Evolutionary conservation across 2,329 filamentous ascomycete species (phyloP), one percentile per base, ranked within the genome.

Genomic region (Plenodomus lindquistii): DNA sequence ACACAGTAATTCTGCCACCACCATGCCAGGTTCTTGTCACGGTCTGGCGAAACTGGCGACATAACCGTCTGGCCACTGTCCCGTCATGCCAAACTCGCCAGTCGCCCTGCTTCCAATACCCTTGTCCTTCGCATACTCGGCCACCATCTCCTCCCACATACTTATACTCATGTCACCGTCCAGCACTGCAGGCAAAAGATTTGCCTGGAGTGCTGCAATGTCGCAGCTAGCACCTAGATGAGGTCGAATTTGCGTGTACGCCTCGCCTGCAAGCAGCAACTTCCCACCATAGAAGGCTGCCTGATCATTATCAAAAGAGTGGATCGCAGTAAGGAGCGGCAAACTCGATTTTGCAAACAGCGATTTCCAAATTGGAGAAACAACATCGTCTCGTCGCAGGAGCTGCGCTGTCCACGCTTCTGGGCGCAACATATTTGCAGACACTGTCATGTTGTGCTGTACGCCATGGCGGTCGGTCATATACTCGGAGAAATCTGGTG

Each of bases 251-350:
- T 73, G 67, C 1, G 71, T 67, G 29, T 77, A 58, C 0, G 76
- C 72, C 53, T 79, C 76, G 1, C 76, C 77, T 1, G 75, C 73
- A 3, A 79, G 54, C n/a, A 78, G 17, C 0, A 78, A 51, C 21
- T 68, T 73, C 0, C 73, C 75, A 27, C 65, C 67, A 18, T 64
- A 65, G 46, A 75, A 76, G 21, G 52, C 59, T 9, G 71, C 67
- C 22, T 56, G 40, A 0, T 59, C 54, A 31, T 63, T 62, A 4
- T 75, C 57, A 2, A 70, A 67, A 41, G 76, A 74, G n/a, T 63
- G 73, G 29, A 78, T 69, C 22, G 71, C 74, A 16, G 75, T 75
- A 1, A 78, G 66, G 38, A 78, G 75, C 0, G 75, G 74, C 19
- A 62, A 52, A 13, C 54, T 44, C 1, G 72, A 73, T 37, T 67